phyloP scores from a whole-genome alignment of 2,329 filamentous ascomycete species.

The Aspergillus pseudoterreus region DNA sequence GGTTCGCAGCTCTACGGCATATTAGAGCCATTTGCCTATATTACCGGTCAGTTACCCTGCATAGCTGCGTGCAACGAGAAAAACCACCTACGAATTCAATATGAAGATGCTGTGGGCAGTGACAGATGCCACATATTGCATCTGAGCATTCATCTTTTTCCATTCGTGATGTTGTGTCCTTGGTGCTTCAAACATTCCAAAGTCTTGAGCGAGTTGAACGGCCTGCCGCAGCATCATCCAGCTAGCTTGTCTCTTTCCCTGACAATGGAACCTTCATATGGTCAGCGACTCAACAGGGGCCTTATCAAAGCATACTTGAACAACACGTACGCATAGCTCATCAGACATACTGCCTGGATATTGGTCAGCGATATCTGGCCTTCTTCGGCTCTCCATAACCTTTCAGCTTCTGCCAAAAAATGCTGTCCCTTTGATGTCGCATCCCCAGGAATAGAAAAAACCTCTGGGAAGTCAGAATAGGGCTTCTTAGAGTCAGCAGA shows the following conservation, averaged over 20 bases:
- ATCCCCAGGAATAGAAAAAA: conserved; percentile 25
- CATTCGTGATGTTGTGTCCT: conserved; percentile 7
- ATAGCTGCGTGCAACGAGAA: neutral
- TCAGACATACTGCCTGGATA: conserved; percentile 34
- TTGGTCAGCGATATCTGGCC: conserved; percentile 30
- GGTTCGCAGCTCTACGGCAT: conserved; percentile 16
- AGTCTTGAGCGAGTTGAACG: conserved; percentile 28
- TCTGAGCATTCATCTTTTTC: conserved; percentile 12
- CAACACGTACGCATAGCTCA: conserved; percentile 30
- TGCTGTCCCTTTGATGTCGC: conserved; percentile 27
- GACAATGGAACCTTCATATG: conserved; percentile 21
- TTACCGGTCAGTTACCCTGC: conserved; percentile 7
- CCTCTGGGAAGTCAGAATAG: conserved; percentile 34
- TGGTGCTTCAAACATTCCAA: conserved; percentile 23
- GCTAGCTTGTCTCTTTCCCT: conserved; percentile 22
- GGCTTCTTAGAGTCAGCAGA: conserved; percentile 21
- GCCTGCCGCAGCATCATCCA: conserved; percentile 33
- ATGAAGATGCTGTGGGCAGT: conserved; percentile 31
- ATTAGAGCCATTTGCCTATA: conserved; percentile 28
- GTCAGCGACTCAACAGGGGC: conserved; percentile 12
- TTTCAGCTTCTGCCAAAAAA: conserved; percentile 35
- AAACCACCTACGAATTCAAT: conserved; percentile 24
- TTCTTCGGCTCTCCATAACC: conserved; percentile 33
- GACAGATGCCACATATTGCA: conserved; percentile 19
- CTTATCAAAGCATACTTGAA: neutral